phyloP scores from a whole-genome alignment of 805 yeast genomes.

The Candida insectalens region DNA sequence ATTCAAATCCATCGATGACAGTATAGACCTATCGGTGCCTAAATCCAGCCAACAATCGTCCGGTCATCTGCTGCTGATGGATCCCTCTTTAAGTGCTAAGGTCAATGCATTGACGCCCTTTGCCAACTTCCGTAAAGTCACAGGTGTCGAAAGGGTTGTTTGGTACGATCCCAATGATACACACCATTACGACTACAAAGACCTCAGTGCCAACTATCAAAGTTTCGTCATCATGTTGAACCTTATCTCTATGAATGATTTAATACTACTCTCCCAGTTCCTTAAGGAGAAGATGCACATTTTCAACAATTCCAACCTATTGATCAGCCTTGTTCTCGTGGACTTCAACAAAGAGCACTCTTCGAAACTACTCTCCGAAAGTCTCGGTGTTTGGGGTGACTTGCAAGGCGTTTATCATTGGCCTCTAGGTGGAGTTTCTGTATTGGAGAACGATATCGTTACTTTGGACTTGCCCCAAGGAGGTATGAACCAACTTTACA shows the following conservation, averaged over 20 bases:
- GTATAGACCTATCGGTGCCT: no score
- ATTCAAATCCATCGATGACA: no score
- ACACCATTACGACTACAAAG: constrained; percentile 8
- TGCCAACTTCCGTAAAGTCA: constrained; percentile 14
- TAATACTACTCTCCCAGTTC: neutral
- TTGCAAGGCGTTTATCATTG: constrained; percentile 8
- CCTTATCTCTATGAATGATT: neutral
- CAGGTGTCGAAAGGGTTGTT: constrained; percentile 18
- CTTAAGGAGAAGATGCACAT: neutral
- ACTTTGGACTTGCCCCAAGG: constrained; percentile 29
- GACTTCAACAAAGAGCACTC: constrained; percentile 5
- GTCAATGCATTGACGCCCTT: constrained; percentile 21
- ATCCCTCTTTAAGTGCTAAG: constrained; percentile 14
- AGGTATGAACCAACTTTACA: constrained; percentile 32
- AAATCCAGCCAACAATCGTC: no score
- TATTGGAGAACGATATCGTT: constrained; percentile 30
- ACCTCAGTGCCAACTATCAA: neutral
- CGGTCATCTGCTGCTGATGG: constrained; percentile 15
- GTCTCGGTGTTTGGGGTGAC: constrained; percentile 19
- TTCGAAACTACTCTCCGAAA: constrained; percentile 12
- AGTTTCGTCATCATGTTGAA: constrained; percentile 3
- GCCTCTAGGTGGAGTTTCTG: constrained; percentile 1
- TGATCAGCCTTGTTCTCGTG: neutral
- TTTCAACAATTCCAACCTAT: neutral
- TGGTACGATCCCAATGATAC: constrained; percentile 18